Evolutionary conservation across 306 rosid genomes (phyloP).

Genomic region (Prinsepia uniflora): DNA sequence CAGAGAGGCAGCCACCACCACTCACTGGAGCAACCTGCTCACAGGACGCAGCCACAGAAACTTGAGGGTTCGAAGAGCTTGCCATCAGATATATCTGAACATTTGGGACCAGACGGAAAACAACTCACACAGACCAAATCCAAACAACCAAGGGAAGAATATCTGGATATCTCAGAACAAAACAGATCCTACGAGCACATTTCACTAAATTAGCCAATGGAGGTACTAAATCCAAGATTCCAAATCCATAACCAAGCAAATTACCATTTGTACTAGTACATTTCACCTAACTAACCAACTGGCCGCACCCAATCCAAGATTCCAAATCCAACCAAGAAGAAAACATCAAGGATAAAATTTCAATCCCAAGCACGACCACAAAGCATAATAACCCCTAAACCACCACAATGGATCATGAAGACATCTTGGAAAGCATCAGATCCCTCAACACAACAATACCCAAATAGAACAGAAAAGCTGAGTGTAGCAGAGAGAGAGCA

Average conservation of each 20-base stretch:
- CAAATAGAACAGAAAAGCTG: neutral
- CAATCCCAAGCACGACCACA: conserved; percentile 12
- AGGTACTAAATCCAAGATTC: too few species aligned
- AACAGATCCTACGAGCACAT: too few species aligned
- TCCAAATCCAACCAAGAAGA: conserved; percentile 10
- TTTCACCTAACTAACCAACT: conserved; percentile 20
- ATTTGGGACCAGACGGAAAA: too few species aligned
- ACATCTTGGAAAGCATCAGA: conserved; percentile 7
- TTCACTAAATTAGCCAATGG: too few species aligned
- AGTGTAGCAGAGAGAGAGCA: conserved; percentile 5
- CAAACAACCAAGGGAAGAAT: too few species aligned
- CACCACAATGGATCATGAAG: conserved; percentile 9
- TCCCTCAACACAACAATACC: conserved; percentile 6
- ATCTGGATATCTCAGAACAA: too few species aligned
- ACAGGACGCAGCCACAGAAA: too few species aligned
- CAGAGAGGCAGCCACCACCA: too few species aligned
- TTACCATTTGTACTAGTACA: neutral
- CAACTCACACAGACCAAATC: too few species aligned
- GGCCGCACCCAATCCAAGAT: conserved; percentile 14
- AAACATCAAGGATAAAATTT: conserved; percentile 16
- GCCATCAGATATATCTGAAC: too few species aligned
- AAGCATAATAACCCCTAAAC: conserved; percentile 7
- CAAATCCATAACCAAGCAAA: conserved; percentile 28
- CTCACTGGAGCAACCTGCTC: too few species aligned
- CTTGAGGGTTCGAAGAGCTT: too few species aligned